phyloP scores from a whole-genome alignment of 1,284 basidiomycete species.

The Acaromyces ingoldii region DNA sequence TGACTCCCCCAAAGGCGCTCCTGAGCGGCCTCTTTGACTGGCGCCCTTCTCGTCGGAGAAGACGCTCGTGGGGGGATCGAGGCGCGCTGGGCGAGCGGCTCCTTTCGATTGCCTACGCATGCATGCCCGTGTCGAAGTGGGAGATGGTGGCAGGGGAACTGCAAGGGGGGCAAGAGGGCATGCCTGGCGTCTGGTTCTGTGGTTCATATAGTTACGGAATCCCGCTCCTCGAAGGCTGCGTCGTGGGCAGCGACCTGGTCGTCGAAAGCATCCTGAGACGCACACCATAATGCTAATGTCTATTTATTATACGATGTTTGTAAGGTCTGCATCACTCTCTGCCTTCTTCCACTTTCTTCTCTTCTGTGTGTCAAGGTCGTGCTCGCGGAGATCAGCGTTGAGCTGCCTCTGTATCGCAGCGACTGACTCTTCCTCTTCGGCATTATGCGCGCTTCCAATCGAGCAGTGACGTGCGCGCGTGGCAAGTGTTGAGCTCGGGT shows the following conservation, averaged over 20 bases:
- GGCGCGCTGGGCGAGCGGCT: not conserved
- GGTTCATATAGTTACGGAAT: slow-evolving; percentile 31
- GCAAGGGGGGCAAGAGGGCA: not conserved
- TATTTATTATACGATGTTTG: no score
- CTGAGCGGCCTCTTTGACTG: slow-evolving; percentile 17
- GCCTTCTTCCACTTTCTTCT: no score
- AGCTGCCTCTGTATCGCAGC: no score
- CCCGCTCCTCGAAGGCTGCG: slow-evolving; percentile 28
- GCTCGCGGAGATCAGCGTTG: no score
- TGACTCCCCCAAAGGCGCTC: slow-evolving; percentile 10
- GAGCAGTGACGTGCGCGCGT: no score
- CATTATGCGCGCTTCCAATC: no score
- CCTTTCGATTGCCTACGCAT: not conserved
- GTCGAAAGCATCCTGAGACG: slow-evolving; percentile 9
- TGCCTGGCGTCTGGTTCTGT: slow-evolving; percentile 20
- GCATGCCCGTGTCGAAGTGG: not conserved
- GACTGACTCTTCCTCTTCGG: no score
- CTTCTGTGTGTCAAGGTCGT: no score
- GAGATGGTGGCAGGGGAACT: not conserved
- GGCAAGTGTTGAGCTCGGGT: no score
- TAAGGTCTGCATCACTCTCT: no score
- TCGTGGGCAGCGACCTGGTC: slow-evolving; percentile 19
- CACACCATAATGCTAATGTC: no score
- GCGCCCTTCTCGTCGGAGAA: no score
- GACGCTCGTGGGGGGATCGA: not conserved